These are phyloP conservation scores for Rostrohypoxylon terebratum DNA, from an alignment of 495 filamentous ascomycete species.

Conservation along the genomic window DNA sequence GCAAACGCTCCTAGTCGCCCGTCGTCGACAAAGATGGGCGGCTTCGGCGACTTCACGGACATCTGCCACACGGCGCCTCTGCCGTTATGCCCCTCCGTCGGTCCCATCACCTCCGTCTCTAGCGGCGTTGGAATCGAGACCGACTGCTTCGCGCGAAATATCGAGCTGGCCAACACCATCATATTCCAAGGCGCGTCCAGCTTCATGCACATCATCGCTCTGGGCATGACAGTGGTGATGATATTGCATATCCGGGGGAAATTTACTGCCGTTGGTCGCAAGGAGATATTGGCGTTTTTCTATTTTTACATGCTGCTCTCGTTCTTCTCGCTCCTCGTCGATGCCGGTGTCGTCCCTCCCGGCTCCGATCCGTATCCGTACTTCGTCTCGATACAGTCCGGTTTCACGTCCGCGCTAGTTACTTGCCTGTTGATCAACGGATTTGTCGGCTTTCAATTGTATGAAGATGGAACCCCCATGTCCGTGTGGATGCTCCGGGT, in stretches of 20 bases:
- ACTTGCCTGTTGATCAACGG: constrained; percentile 95
- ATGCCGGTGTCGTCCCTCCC: constrained; percentile 91
- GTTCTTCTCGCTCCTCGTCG: constrained; percentile 87
- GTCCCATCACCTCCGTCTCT: constrained; percentile 68
- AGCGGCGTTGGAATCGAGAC: constrained; percentile 83
- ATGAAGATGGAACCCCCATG: constrained; percentile 96
- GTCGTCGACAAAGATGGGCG: constrained; percentile 68
- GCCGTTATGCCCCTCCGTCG: constrained; percentile 89
- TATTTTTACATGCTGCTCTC: constrained; percentile 95
- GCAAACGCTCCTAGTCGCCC: not conserved
- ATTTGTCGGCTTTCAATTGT: constrained; percentile 98
- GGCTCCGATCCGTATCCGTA: constrained; percentile 84
- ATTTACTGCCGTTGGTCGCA: constrained; percentile 98
- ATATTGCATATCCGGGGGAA: constrained; percentile 95
- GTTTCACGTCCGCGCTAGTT: constrained; percentile 89
- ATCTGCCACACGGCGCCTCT: constrained; percentile 89
- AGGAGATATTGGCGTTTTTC: constrained; percentile 98
- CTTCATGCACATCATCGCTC: constrained; percentile 91
- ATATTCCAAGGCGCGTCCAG: constrained; percentile 95
- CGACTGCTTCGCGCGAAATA: constrained; percentile 92
- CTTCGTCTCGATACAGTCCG: constrained; percentile 88
- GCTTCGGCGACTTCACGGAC: constrained; percentile 85
- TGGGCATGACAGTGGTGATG: constrained; percentile 96
- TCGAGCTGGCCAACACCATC: constrained; percentile 96
- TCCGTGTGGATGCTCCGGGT: constrained; percentile 93